Evolutionary conservation across 495 filamentous ascomycete species (phyloP).

Genomic region (Hypoxylon rickii): DNA sequence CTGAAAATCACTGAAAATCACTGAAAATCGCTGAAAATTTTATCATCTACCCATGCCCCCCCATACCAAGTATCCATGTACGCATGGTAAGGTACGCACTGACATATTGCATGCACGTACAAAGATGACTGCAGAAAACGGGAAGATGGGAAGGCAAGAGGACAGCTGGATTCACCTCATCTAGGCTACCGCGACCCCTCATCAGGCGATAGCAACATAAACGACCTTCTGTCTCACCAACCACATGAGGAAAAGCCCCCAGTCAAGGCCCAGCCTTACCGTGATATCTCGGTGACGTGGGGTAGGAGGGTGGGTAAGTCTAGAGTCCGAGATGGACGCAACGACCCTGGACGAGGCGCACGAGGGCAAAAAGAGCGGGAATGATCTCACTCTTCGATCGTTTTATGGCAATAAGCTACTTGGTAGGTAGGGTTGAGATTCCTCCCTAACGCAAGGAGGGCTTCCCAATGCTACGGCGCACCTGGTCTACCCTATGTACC

Average conservation of each 20-base stretch:
- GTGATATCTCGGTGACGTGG: slow-evolving; percentile 7
- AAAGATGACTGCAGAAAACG: no score
- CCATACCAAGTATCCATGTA: no score
- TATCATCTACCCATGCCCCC: no score
- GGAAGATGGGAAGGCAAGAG: no score
- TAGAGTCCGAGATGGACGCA: slow-evolving; percentile 6
- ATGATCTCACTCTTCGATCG: slow-evolving; percentile 24
- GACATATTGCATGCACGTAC: no score
- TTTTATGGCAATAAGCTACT: slow-evolving; percentile 1
- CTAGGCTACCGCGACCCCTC: background rate
- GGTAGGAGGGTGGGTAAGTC: slow-evolving; percentile 9
- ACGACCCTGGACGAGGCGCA: slow-evolving; percentile 21
- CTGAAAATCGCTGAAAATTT: no score
- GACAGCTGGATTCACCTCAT: background rate
- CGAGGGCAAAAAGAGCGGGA: slow-evolving; percentile 15
- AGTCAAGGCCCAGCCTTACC: slow-evolving; percentile 28
- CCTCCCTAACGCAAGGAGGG: slow-evolving; percentile 27
- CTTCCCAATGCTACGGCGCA: slow-evolving; percentile 12
- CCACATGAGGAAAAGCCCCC: slow-evolving; percentile 11
- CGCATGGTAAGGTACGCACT: no score
- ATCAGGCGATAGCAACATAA: slow-evolving; percentile 2
- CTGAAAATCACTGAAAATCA: no score
- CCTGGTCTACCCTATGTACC: background rate
- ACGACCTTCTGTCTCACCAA: slow-evolving; percentile 15
- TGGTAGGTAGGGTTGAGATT: slow-evolving; percentile 10